Evolutionary conservation across 1,284 basidiomycete species (phyloP).

Genomic region (Ceratobasidium sp.): DNA sequence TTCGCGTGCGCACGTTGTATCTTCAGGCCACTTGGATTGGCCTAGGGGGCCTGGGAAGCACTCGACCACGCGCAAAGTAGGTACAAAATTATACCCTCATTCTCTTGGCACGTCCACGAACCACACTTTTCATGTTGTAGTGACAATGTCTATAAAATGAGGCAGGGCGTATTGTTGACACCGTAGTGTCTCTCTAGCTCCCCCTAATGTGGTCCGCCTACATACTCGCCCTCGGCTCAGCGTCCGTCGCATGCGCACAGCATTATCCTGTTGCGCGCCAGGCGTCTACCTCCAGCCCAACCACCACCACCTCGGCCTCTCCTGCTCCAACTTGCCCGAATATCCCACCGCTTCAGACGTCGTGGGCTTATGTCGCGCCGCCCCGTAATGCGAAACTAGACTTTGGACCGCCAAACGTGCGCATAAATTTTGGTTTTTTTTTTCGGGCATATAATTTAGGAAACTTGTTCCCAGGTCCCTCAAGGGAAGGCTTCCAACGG

Average conservation of each 20-base stretch:
- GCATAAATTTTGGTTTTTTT: not conserved
- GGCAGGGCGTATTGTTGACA: not conserved
- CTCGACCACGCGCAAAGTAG: conserved; percentile 19
- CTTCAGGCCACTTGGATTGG: conserved; percentile 9
- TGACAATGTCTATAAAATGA: not conserved
- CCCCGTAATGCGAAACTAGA: conserved; percentile 35
- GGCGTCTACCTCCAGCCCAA: conserved; percentile 14
- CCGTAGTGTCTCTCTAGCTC: not conserved
- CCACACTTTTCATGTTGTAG: not conserved
- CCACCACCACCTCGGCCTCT: conserved; percentile 7
- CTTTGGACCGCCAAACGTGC: conserved; percentile 40
- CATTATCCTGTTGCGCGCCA: conserved; percentile 35
- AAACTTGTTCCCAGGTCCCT: conserved; percentile 4
- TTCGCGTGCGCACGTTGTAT: conserved; percentile 31
- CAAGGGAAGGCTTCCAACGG: conserved; percentile 46
- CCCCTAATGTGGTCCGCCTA: conserved; percentile 32
- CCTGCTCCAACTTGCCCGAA: conserved; percentile 35
- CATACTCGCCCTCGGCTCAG: conserved; percentile 32
- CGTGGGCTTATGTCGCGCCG: conserved; percentile 39
- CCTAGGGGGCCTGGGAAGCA: not conserved
- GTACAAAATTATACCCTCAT: not conserved
- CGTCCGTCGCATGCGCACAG: conserved; percentile 35
- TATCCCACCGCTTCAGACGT: conserved; percentile 34
- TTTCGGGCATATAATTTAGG: too few relatives aligned
- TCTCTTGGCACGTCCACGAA: conserved; percentile 30